Conservation (phyloP, 768 basidiomycete genomes). For the Ramaria sp. region DNA sequence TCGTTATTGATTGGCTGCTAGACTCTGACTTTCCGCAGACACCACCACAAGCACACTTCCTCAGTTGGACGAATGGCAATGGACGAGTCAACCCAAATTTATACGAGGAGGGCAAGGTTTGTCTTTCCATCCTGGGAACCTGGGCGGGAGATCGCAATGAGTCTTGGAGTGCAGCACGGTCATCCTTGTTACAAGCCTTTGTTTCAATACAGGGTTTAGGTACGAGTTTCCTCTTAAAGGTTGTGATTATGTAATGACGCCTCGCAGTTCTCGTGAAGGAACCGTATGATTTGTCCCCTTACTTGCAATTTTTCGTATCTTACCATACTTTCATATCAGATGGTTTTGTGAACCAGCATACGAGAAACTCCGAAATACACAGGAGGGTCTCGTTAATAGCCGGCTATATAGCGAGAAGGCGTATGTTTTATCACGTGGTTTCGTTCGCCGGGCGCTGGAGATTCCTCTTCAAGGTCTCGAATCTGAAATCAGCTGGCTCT, state of each 20-base stretch:
- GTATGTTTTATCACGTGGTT: constrained; percentile 81
- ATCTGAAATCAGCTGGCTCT: constrained; percentile 63
- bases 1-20: constrained; percentile 89
- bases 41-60: constrained; percentile 83
- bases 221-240: neutral
- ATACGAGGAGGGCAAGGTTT: constrained; percentile 94
- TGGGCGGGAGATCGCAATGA: constrained; percentile 88
- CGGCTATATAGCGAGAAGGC: constrained; percentile 91
- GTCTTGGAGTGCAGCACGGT: constrained; percentile 75
- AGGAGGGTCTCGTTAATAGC: constrained; percentile 84
- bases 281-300: constrained; percentile 46
- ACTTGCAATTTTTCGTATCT: neutral
- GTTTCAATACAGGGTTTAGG: constrained; percentile 79
- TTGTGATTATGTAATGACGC: neutral
- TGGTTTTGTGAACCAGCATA: constrained; percentile 93
- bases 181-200: constrained; percentile 82
- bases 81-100: constrained; percentile 81
- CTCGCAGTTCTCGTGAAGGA: constrained; percentile 76
- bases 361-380: constrained; percentile 83
- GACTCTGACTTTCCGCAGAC: constrained; percentile 75
- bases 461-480: constrained; percentile 63
- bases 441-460: constrained; percentile 83
- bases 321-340: constrained; percentile 24
- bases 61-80: constrained; percentile 91
- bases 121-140: constrained; percentile 82